phyloP scores from a whole-genome alignment of 2,329 filamentous ascomycete genomes.

The Penicillium expansum region DNA sequence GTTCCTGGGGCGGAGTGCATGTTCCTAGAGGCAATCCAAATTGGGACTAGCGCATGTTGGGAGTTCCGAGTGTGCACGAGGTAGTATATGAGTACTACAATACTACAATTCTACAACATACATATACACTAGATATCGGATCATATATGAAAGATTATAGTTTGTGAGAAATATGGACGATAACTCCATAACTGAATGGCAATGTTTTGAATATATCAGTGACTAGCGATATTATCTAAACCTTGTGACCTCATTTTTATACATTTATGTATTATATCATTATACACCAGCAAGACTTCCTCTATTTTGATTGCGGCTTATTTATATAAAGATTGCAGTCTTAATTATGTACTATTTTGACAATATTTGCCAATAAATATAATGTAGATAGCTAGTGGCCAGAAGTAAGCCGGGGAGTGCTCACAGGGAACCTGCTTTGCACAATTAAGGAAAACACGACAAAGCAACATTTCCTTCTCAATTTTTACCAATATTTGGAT shows the following conservation, averaged over 20 bases:
- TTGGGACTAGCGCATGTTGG: constrained; percentile 21
- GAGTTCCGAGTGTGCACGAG: constrained; percentile 2
- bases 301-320: background rate
- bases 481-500: background rate
- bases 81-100: background rate
- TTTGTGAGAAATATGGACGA: too few species aligned
- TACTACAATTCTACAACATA: too few species aligned
- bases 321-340: background rate
- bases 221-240: background rate
- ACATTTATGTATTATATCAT: background rate
- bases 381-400: background rate
- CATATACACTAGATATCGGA: background rate
- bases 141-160: background rate
- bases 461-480: background rate
- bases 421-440: background rate
- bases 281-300: background rate
- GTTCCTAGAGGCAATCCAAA: constrained; percentile 16
- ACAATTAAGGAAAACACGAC: background rate
- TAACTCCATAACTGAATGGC: background rate
- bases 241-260: too few species aligned
- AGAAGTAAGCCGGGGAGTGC: background rate
- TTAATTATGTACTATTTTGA: background rate
- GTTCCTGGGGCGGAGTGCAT: constrained; percentile 17
- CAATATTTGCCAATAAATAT: background rate
- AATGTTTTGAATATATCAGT: background rate